Evolutionary conservation across 768 basidiomycete species (phyloP), one percentile per base, ranked within the genome.

Genomic region (Leccinum obscurum): DNA sequence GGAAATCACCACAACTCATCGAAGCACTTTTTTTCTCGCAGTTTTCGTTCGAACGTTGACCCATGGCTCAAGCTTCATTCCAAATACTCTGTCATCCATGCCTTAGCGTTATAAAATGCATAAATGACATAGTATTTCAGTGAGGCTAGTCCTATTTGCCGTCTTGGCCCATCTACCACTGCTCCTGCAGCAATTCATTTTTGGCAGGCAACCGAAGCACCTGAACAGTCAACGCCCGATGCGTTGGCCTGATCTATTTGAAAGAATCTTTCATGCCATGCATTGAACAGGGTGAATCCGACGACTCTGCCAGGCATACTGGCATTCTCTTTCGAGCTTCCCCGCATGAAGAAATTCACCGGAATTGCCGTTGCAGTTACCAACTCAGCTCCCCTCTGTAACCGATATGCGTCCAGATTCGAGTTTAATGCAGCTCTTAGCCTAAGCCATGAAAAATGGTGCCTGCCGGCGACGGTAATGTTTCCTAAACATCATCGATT

Each of bases 301-400:
- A 28, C n/a, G 32, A 34, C 32, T n/a, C 9, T 15, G 30, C 30
- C 30, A 28, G 50, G 17, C 17, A 28, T 28, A 10, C 17, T 52
- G 15, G 3, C 51, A 17, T 9, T 11, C 24, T n/a, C n/a, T 6
- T 11, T 13, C 3, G 51, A 32, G 51, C 28, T 52, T 24, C 30
- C 28, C n/a, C 11, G 1, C n/a, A 9, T 34, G 30, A 34, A 13
- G 32, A 52, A n/a, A 20, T 34, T 13, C 73, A 77, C 53, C 76
- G 80, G 55, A 72, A 77, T 54, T 76, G 75, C 30, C 70, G 0
- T 85, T 57, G 80, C 72, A 3, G 70, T 85, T 20, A 78, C 80
- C 0, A 83, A 1, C 72, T 34, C 75, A 77, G 15, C 68, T 84
- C 24, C 81, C 83, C 30, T 62, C 71, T 22, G 81, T 80, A 26